Evolutionary conservation across 108 stramenopile genomes (phyloP).

Genomic region (Pseudonitzschia delicatissima): DNA sequence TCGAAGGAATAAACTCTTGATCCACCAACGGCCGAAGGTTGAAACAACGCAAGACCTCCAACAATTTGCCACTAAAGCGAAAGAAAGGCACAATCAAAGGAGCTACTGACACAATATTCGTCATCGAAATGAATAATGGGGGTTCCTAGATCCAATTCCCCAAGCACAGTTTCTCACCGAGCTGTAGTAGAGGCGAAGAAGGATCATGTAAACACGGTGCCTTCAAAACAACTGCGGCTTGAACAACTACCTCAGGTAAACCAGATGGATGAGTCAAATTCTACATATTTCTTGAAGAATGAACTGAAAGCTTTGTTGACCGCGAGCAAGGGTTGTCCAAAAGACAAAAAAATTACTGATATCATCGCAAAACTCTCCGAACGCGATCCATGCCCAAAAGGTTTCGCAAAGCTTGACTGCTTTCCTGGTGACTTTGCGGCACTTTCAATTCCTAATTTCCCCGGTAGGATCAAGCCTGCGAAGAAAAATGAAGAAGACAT

Average conservation of each 20-base stretch:
- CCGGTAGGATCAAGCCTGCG: conserved; percentile 31
- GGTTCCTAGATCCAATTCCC: neutral
- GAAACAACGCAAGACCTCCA: too few species aligned
- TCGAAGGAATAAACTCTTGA: too few species aligned
- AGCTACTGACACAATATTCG: too few species aligned
- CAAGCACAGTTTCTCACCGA: neutral
- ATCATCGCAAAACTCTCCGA: conserved; percentile 18
- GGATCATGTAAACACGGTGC: neutral
- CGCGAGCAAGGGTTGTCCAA: conserved; percentile 16
- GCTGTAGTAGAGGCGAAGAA: neutral
- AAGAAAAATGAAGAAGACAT: conserved; percentile 15
- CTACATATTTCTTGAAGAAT: conserved; percentile 10
- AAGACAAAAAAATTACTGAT: conserved; percentile 10
- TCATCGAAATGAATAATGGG: too few species aligned
- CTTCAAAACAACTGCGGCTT: neutral
- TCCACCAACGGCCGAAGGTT: too few species aligned
- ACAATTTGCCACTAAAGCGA: too few species aligned
- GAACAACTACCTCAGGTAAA: neutral
- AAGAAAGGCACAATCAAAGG: too few species aligned
- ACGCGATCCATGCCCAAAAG: conserved; percentile 6
- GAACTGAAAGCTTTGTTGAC: conserved; percentile 15
- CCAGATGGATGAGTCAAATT: neutral
- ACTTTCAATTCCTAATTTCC: conserved; percentile 43
- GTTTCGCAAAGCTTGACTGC: conserved; percentile 2
- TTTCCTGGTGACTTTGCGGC: conserved; percentile 22